phyloP scores from a whole-genome alignment of 2,329 filamentous ascomycete species.

The Diaporthe helianthi region DNA sequence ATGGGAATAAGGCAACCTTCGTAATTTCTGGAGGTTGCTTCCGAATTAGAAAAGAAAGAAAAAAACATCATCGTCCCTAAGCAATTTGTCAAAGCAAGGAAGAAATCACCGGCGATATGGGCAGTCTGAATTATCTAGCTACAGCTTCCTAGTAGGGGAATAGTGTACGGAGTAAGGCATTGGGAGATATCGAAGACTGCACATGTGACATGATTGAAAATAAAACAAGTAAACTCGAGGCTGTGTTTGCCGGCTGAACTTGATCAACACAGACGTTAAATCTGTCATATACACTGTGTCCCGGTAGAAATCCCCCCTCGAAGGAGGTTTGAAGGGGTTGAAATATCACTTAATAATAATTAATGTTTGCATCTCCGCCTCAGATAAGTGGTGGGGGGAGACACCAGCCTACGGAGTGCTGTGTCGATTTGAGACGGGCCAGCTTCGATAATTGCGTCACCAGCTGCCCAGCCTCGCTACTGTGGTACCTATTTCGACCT shows the following conservation, averaged over 20 bases:
- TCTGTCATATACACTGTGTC: background rate
- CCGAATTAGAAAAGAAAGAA: background rate
- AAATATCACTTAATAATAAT: background rate
- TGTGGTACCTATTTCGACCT: conserved; percentile 9
- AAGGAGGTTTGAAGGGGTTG: no score
- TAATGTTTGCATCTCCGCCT: background rate
- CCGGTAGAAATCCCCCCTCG: background rate
- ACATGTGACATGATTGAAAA: background rate
- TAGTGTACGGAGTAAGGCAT: no score
- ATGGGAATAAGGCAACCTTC: background rate
- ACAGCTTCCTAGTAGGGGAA: no score
- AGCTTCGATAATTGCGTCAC: background rate
- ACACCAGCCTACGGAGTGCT: no score
- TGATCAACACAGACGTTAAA: background rate
- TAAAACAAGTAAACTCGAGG: background rate
- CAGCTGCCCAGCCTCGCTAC: background rate
- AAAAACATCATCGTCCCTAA: background rate
- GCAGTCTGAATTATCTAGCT: no score
- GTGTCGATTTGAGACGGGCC: background rate
- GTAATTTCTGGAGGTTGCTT: background rate
- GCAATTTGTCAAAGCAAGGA: background rate
- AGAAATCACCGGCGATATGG: no score
- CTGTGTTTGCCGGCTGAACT: background rate
- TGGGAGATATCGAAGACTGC: no score
- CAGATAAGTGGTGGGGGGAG: no score